Base-by-base conservation (phyloP, 169 alveolate species). In the Plasmodium vinckei region DNA sequence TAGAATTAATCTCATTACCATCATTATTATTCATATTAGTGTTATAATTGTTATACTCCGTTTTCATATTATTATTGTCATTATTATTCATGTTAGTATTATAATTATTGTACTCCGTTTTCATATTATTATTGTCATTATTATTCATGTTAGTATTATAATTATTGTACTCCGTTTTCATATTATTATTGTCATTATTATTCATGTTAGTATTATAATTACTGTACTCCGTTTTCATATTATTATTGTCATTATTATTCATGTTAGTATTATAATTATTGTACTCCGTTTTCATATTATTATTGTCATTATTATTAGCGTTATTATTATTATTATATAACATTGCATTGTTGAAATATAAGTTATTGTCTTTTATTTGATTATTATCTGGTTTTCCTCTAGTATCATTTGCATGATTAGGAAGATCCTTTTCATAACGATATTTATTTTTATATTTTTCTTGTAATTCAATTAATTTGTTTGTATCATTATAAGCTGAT, bases 401-500 rank as follows among this genome's bases (percentile, higher is more conserved):
- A 15, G 33, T 10, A 44, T 79, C 89, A 44, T 67, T 67, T 39
- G 44, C 19, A 47, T 79, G 57, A 64, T 23, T 56, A 10, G 72
- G 69, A 17, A 33, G 15, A n/a, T 67, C 89, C 57, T 69, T 79
- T 65, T 79, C 82, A 71, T 65, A 79, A 12, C 51, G n/a, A 54
- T 33, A 65, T 53, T 65, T 79, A 79, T 79, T 57, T 65, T 79
- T 79, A 67, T 79, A 60, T 15, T 79, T 79, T 25, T 64, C 89
- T 27, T 79, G 89, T 51, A 79, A 54, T 25, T 65, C 72, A 23
- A 4, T 67, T 79, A 79, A 60, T 69, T 79, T 79, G 68, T 65
- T 79, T 39, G 61, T 9, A 46, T 79, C 82, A 33, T 65, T 79
- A 12, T 79, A 79, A 51, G 71, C 89, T 19, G 82, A 53, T 47